Evolutionary conservation across 371 early-diverging fungal genomes (phyloP).

Genomic region (Mucor racemosus): DNA sequence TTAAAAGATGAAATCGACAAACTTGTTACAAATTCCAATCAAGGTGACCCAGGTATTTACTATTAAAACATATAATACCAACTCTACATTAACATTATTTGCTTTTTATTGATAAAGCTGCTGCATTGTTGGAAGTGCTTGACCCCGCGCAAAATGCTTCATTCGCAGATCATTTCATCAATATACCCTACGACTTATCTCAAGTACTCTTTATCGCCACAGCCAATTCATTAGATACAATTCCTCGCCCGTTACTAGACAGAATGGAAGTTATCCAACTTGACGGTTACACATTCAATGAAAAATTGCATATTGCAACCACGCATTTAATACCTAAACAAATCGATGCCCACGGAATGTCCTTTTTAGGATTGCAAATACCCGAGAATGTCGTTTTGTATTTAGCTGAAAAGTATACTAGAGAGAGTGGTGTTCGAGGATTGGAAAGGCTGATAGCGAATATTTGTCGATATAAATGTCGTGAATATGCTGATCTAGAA

Average conservation of each 20-base stretch:
- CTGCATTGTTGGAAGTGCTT: slow-evolving; percentile 86
- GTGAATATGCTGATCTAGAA: slow-evolving; percentile 59
- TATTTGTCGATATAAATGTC: slow-evolving; percentile 76
- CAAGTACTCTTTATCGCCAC: slow-evolving; percentile 88
- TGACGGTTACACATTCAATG: slow-evolving; percentile 85
- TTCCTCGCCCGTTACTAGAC: slow-evolving; percentile 81
- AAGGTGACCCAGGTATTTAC: slow-evolving; percentile 75
- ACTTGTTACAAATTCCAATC: slow-evolving; percentile 63
- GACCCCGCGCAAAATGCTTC: slow-evolving; percentile 84
- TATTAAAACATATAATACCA: not conserved
- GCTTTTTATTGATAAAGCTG: slow-evolving; percentile 34
- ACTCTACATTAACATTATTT: not conserved
- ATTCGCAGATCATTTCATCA: slow-evolving; percentile 82
- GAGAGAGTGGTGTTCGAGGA: slow-evolving; percentile 86
- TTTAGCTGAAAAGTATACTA: slow-evolving; percentile 73
- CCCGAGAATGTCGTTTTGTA: slow-evolving; percentile 59
- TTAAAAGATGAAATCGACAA: slow-evolving; percentile 86
- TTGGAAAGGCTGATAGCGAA: slow-evolving; percentile 79
- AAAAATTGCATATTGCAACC: slow-evolving; percentile 68
- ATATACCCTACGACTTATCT: slow-evolving; percentile 83
- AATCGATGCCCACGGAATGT: slow-evolving; percentile 69
- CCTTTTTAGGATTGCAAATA: slow-evolving; percentile 39
- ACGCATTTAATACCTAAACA: slow-evolving; percentile 72
- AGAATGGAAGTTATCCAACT: slow-evolving; percentile 87
- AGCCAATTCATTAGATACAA: slow-evolving; percentile 79